phyloP scores from a whole-genome alignment of 495 filamentous ascomycete genomes.

The Thermochaetoides thermophila region DNA sequence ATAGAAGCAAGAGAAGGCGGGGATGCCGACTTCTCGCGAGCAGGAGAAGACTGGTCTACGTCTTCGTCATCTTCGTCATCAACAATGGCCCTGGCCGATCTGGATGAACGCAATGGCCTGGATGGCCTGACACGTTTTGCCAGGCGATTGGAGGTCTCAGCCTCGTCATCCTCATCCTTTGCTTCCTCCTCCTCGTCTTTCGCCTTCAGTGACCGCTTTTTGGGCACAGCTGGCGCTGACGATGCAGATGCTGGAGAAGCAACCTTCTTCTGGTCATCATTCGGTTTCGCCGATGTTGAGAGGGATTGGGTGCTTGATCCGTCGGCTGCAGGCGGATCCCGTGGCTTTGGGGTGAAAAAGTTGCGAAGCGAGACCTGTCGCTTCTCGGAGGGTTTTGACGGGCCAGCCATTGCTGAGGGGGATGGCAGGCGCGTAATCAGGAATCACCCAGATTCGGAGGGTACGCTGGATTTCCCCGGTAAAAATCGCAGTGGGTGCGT shows the following conservation, averaged over 20 bases:
- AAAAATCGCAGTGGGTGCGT: not conserved
- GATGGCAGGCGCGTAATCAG: too few species aligned
- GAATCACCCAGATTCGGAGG: too few species aligned
- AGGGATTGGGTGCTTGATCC: not conserved
- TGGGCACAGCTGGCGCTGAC: too few species aligned
- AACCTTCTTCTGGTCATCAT: slow-evolving; percentile 16
- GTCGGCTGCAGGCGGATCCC: slow-evolving; percentile 21
- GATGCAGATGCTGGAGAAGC: too few species aligned
- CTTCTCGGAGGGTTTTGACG: slow-evolving; percentile 28
- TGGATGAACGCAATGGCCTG: too few species aligned
- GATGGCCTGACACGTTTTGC: too few species aligned
- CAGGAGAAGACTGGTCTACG: slow-evolving; percentile 1
- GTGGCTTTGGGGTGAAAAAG: slow-evolving; percentile 74
- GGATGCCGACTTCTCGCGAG: not conserved
- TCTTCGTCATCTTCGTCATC: slow-evolving; percentile 14
- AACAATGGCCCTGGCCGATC: slow-evolving; percentile 24
- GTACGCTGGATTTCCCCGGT: too few species aligned
- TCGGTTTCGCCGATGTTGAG: not conserved
- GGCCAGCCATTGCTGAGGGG: slow-evolving; percentile 20
- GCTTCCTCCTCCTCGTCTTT: not conserved
- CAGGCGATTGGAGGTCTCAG: too few species aligned
- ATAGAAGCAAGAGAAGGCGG: slow-evolving; percentile 1
- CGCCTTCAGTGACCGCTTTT: too few species aligned
- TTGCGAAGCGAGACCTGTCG: slow-evolving; percentile 74
- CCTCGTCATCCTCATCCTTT: not conserved